Evolutionary conservation across 495 filamentous ascomycete species (phyloP), one percentile per base, ranked within the genome.

Genomic region (Xylaria grammica): DNA sequence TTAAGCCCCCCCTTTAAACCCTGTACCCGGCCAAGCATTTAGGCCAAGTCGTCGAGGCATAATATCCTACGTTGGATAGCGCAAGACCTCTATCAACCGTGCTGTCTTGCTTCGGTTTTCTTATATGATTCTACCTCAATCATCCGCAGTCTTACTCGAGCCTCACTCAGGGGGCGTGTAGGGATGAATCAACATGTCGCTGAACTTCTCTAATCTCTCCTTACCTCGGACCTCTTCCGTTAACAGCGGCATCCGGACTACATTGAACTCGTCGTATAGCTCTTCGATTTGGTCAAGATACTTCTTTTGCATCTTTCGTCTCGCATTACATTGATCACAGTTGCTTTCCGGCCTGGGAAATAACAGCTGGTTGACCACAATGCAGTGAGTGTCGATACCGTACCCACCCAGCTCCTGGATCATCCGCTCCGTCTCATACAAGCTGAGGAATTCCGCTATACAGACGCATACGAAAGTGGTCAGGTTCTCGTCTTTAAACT

Each of bases 351-450:
- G 84, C 76, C 91, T 92, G 17, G 95, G 95, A 80, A 96, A 99
- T 60, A 99, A 79, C 65, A 99, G 84, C 83, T 99, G 95, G 77
- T 99, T 99, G 73, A 99, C 95, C 19, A 99, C 95, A 66, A 99
- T 97, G 69, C 89, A 85, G 76, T 99, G 95, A 9, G 94, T 97
- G 77, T 99, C 95, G 73, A 99, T 99, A 68, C 87, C 79, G 80
- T 97, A 99, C 75, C 84, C 90, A 50, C 93, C 88, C 69, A 99
- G 84, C 81, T 99, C 95, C 79, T 99, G 95, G 71, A 99, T 97
- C 95, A 99, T 97, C 66, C 95, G 91, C 79, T 99, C 95, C 57
- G 95, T 99, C 83, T 99, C 95, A 79, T 98, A 99, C 45, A 99
- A 85, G 48, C 89, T 93, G 72, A 99, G 76, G 82, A 99, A 99